Percentiles rank a stretch among this genome's conserved stretches.
phyloP scores from a whole-genome alignment of 2,329 filamentous ascomycete genomes.

The Fusarium buxicola region DNA sequence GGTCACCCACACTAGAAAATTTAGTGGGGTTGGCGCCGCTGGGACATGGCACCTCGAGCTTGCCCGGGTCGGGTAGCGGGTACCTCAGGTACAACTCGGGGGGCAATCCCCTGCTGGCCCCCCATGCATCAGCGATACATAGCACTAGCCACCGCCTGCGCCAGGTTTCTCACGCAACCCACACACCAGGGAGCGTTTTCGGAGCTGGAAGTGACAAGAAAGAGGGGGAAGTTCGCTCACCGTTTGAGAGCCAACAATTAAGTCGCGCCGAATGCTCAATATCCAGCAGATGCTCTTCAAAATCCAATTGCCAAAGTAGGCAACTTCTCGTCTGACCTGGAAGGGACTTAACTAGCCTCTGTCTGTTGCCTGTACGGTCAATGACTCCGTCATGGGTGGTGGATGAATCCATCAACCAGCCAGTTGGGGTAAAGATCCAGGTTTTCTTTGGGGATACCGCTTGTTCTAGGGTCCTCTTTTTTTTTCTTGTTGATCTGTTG shows the following conservation, averaged over 20 bases:
- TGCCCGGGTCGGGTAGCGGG: conserved; percentile 30
- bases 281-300: neutral
- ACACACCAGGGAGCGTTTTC: conserved; percentile 19
- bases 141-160: conserved; percentile 34
- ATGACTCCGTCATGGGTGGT: conserved; percentile 12
- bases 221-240: conserved; percentile 9
- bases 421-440: conserved; percentile 43
- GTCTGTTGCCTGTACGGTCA: conserved; percentile 8
- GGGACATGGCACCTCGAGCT: conserved; percentile 19
- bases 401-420: conserved; percentile 28
- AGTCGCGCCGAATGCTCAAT: conserved; percentile 1
- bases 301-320: conserved; percentile 17
- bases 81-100: conserved; percentile 37
- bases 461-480: conserved; percentile 42
- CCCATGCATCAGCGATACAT: conserved; percentile 28
- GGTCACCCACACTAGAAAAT: conserved; percentile 38
- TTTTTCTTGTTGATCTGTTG: conserved; percentile 48
- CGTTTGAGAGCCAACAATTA: conserved; percentile 18
- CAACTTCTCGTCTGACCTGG: conserved; percentile 15
- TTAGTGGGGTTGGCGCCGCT: conserved; percentile 43
- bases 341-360: conserved; percentile 7
- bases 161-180: conserved; percentile 30
- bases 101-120: conserved; percentile 23
- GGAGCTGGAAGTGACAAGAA: conserved; percentile 1
- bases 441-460: conserved; percentile 46